Evolutionary conservation across 2,329 filamentous ascomycete species (phyloP).

Genomic region (Graphiopsis chlorocephala): DNA sequence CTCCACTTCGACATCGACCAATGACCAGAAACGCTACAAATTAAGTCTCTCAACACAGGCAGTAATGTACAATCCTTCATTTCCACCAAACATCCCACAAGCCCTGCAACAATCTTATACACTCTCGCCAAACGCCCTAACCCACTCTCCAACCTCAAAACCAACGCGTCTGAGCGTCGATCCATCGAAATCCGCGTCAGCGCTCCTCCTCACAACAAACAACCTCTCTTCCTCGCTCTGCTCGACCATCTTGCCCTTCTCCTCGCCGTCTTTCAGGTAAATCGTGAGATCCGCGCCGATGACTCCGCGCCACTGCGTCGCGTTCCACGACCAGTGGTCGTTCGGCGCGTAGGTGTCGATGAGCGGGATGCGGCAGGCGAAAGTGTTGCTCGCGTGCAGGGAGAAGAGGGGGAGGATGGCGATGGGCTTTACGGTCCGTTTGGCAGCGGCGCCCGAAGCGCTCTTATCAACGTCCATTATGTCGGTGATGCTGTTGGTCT

Average conservation of each 20-base stretch:
- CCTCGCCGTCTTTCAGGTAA: conserved; percentile 53
- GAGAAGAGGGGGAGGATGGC: conserved; percentile 78
- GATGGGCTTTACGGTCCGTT: conserved; percentile 55
- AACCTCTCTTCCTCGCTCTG: conserved; percentile 44
- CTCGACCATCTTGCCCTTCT: conserved; percentile 30
- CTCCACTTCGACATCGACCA: not conserved
- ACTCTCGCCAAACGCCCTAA: conserved; percentile 40
- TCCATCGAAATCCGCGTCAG: conserved; percentile 37
- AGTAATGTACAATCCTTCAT: not conserved
- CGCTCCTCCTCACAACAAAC: conserved; percentile 40
- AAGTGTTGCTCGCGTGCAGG: conserved; percentile 72
- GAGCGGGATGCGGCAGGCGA: conserved; percentile 71
- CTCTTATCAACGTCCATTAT: conserved; percentile 69
- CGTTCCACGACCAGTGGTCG: conserved; percentile 99
- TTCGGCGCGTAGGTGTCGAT: conserved; percentile 72
- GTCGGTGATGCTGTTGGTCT: conserved; percentile 76
- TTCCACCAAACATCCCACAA: not conserved
- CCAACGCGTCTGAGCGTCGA: conserved; percentile 67
- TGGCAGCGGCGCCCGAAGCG: conserved; percentile 24
- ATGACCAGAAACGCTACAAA: not conserved
- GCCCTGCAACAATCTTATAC: not conserved
- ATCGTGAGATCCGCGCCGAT: conserved; percentile 77
- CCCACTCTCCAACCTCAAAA: conserved; percentile 87
- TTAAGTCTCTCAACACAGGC: not conserved
- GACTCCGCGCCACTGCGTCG: conserved; percentile 85